Percentiles rank a stretch among this genome's conserved stretches.
phyloP scores from a whole-genome alignment of 2,329 filamentous ascomycete species.

The Nemania serpens region DNA sequence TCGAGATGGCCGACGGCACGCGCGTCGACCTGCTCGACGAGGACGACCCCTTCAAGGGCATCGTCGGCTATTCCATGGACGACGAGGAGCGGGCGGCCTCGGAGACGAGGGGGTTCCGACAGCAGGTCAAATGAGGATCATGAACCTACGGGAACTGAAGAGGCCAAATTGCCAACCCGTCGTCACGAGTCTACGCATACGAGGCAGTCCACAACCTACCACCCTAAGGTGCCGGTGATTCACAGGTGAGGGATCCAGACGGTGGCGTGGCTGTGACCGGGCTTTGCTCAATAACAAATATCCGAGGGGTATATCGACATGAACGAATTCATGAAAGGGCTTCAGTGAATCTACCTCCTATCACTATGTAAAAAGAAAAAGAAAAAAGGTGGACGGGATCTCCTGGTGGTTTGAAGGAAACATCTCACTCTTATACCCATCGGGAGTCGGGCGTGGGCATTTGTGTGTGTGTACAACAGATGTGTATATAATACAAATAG shows the following conservation, averaged over 20 bases:
- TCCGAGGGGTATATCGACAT: not conserved
- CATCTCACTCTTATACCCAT: slow-evolving; percentile 4
- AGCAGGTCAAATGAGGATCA: slow-evolving; percentile 46
- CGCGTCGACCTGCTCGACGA: slow-evolving; percentile 76
- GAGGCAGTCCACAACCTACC: no score
- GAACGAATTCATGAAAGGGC: not conserved
- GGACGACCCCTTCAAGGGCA: slow-evolving; percentile 70
- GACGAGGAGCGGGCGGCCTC: slow-evolving; percentile 48
- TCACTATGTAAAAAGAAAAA: slow-evolving; percentile 15
- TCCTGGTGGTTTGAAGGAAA: not conserved
- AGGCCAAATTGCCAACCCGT: no score
- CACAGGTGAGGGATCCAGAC: not conserved
- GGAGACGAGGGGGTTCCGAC: slow-evolving; percentile 57
- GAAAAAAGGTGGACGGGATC: slow-evolving; percentile 8
- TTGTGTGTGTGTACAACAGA: slow-evolving; percentile 40
- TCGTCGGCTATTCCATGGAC: slow-evolving; percentile 50
- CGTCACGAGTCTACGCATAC: no score
- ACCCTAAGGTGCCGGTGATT: not conserved
- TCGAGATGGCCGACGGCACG: slow-evolving; percentile 66
- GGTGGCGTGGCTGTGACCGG: not conserved
- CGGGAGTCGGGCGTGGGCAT: slow-evolving; percentile 24
- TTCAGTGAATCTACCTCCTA: not conserved
- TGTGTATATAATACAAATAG: slow-evolving; percentile 37
- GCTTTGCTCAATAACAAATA: not conserved
- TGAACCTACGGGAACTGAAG: no score